phyloP scores from a whole-genome alignment of 805 yeast species.

The Blastobotrys robertii region DNA sequence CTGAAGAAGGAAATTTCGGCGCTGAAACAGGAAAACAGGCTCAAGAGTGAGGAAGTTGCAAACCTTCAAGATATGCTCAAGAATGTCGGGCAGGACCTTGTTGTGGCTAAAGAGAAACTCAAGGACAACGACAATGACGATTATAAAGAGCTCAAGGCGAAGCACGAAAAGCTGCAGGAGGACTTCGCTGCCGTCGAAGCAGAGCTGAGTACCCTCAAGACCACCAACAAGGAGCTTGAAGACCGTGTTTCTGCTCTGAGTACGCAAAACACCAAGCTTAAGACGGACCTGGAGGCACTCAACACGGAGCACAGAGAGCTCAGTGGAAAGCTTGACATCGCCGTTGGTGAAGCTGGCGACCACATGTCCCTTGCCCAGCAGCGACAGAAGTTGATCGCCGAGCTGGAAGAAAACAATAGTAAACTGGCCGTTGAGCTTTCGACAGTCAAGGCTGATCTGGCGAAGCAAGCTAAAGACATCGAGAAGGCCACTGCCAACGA shows the following conservation, averaged over 20 bases:
- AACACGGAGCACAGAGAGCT: constrained; percentile 1
- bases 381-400: constrained; percentile 32
- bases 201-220: not conserved
- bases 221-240: not conserved
- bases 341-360: constrained; percentile 12
- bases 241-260: not conserved
- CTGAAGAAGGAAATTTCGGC: constrained; percentile 3
- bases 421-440: not conserved
- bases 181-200: not conserved
- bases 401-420: not conserved
- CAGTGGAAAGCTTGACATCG: constrained; percentile 1
- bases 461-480: constrained; percentile 11
- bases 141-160: constrained; percentile 3
- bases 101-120: constrained; percentile 52
- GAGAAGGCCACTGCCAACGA: constrained; percentile 19
- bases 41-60: constrained; percentile 48
- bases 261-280: not conserved
- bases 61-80: constrained; percentile 64
- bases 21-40: constrained; percentile 4
- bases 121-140: constrained; percentile 24
- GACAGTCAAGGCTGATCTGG: not conserved
- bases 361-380: constrained; percentile 34
- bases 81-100: constrained; percentile 71
- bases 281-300: not conserved
- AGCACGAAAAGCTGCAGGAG: constrained; percentile 1